phyloP scores from a whole-genome alignment of 2,329 filamentous ascomycete species.

The Aureobasidium sp. region DNA sequence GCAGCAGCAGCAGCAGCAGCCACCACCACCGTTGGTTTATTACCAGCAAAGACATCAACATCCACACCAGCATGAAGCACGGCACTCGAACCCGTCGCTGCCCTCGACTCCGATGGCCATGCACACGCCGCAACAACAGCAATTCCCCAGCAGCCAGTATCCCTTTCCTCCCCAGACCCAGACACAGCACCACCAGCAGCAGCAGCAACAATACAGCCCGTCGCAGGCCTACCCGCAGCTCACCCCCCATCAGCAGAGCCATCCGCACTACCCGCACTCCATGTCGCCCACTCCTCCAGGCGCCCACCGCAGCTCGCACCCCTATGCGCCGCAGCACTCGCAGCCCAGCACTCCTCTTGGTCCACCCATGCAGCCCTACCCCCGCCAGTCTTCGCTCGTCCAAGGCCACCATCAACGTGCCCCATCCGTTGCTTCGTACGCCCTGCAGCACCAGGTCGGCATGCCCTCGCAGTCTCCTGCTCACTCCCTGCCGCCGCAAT shows the following conservation, averaged over 20 bases:
- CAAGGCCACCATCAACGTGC: background rate
- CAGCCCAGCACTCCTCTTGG: conserved; percentile 42
- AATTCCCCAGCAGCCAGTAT: conserved; percentile 6
- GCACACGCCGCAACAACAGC: conserved; percentile 6
- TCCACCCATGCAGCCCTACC: conserved; percentile 28
- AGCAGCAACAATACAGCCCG: conserved; percentile 21
- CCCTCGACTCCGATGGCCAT: conserved; percentile 1
- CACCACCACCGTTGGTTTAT: background rate
- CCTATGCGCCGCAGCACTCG: conserved; percentile 29
- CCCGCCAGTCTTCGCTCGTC: conserved; percentile 19
- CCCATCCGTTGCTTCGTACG: background rate
- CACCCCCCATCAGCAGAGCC: conserved; percentile 3
- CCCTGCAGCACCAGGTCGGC: conserved; percentile 7
- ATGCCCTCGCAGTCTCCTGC: conserved; percentile 23
- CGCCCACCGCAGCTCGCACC: conserved; percentile 17
- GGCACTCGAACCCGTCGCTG: background rate
- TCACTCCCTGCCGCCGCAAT: conserved; percentile 11
- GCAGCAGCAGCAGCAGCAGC: background rate
- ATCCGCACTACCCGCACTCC: background rate
- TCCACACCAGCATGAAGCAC: background rate
- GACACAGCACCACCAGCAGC: background rate
- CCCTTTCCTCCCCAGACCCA: conserved; percentile 12
- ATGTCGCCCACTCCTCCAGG: conserved; percentile 27
- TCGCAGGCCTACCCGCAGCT: conserved; percentile 18
- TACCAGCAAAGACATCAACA: background rate